Evolutionary conservation across 257 asterid species (phyloP), one percentile per base, ranked within the genome.

Genomic region (Salvia miltiorrhiza): DNA sequence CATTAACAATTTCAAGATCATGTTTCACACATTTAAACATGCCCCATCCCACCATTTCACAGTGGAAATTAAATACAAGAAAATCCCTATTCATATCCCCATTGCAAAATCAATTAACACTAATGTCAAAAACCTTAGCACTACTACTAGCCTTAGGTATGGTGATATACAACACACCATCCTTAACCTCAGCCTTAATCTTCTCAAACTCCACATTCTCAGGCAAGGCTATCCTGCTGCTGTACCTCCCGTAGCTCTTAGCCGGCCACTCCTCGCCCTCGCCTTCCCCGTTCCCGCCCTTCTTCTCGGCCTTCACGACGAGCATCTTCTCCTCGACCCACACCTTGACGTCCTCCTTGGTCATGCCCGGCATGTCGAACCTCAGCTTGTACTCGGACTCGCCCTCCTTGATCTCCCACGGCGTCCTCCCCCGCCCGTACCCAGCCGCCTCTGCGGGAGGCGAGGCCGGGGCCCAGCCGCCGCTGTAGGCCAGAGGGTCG

Each of bases 311-410:
- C 81, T 81, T 84, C 0, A 90, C 78, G 3, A 90, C 87, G 59
- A 87, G 61, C 89, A 87, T 82, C 54, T 79, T 84, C 63, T 90
- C 96, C 78, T 87, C 91, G 0, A 90, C 82, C 87, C 87, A 90
- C 4, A 86, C 80, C 78, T 81, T 87, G 0, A 87, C 95, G 50
- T 90, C 96, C 37, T 81, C 75, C 76, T 77, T 87, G 0, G 84
- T 84, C 96, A 90, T 86, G 0, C 95, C 96, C 2, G 95, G 96
- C 87, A 87, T 90, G 76, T 90, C 95, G 65, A 90, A 90, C 39
- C 95, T 73, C 89, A 86, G 65, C 63, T 82, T 86, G 83, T 87
- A 87, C 33, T 84, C 90, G 1, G 68, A 52, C 14, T 87, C 88
- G 0, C 53, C 73, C 81, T 90, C 96, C 68, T 81, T 90, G 2